phyloP scores from a whole-genome alignment of 2,329 filamentous ascomycete genomes.

The Aspergillus pseudoterreus region DNA sequence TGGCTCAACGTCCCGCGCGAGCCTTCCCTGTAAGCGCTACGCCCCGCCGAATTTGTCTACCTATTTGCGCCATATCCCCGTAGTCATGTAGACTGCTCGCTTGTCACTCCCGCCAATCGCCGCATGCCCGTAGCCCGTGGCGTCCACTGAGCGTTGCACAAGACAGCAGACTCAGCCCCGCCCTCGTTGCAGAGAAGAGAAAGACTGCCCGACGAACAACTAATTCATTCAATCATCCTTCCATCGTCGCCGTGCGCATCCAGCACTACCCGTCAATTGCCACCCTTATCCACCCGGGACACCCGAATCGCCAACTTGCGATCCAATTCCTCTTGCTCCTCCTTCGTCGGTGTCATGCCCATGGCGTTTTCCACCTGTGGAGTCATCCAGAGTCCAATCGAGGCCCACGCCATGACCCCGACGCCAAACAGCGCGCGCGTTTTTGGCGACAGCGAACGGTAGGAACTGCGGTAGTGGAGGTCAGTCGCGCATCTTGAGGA shows the following conservation, averaged over 20 bases:
- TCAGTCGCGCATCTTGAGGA: neutral
- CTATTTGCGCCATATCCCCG: neutral
- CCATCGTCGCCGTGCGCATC: neutral
- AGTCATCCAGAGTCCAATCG: slow-evolving; percentile 67
- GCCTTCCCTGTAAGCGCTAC: neutral
- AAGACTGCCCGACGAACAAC: neutral
- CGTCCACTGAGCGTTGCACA: slow-evolving; percentile 5
- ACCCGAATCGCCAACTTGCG: slow-evolving; percentile 34
- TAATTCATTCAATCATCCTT: neutral
- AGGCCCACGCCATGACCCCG: slow-evolving; percentile 73
- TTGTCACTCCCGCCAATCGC: neutral
- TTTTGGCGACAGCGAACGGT: slow-evolving; percentile 66
- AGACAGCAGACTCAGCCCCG: neutral
- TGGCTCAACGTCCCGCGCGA: neutral
- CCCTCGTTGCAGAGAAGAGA: neutral
- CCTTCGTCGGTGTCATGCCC: slow-evolving; percentile 67
- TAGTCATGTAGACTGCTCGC: neutral
- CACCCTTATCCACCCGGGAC: slow-evolving; percentile 29
- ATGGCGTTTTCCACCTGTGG: slow-evolving; percentile 70
- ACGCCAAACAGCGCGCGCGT: slow-evolving; percentile 69
- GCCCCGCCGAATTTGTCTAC: neutral
- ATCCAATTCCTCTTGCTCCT: slow-evolving; percentile 67
- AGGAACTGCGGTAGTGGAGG: slow-evolving; percentile 50
- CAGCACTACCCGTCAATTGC: slow-evolving; percentile 10
- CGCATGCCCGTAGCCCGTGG: neutral